phyloP scores from a whole-genome alignment of 192 early-diverging fungal species.

The Allomyces javanicus region DNA sequence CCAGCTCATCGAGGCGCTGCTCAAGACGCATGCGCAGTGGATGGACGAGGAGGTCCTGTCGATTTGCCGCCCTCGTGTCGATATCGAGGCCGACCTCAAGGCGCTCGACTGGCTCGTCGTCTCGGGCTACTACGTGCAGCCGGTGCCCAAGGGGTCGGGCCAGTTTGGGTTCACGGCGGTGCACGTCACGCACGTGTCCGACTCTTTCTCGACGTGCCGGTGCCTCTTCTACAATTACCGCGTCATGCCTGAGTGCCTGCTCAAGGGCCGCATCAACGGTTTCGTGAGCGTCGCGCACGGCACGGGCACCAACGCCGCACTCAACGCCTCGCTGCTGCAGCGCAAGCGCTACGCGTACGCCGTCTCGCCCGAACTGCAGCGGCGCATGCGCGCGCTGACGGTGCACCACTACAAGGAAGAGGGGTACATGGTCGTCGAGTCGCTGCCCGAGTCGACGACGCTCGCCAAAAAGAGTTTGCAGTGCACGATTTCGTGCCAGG shows the following conservation, averaged over 20 bases:
- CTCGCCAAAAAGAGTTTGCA: neutral
- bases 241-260: no score
- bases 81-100: no score
- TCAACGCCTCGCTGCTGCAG: neutral
- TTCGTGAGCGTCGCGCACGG: no score
- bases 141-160: no score
- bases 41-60: neutral
- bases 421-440: neutral
- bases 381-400: neutral
- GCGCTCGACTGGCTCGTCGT: no score
- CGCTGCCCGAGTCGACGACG: neutral
- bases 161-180: no score
- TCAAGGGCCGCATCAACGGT: no score
- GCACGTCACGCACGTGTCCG: no score
- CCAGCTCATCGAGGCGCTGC: neutral
- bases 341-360: neutral
- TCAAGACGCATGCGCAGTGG: neutral
- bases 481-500: neutral
- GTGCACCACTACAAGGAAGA: neutral
- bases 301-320: neutral
- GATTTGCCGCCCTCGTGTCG: no score
- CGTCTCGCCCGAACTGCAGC: neutral
- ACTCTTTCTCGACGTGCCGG: no score
- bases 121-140: no score
- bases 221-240: no score